Percentiles rank a stretch among this genome's conserved stretches.
These are phyloP conservation scores for Entonaema liquescens DNA, from an alignment of 495 filamentous ascomycete genomes.

Conservation along the genomic window DNA sequence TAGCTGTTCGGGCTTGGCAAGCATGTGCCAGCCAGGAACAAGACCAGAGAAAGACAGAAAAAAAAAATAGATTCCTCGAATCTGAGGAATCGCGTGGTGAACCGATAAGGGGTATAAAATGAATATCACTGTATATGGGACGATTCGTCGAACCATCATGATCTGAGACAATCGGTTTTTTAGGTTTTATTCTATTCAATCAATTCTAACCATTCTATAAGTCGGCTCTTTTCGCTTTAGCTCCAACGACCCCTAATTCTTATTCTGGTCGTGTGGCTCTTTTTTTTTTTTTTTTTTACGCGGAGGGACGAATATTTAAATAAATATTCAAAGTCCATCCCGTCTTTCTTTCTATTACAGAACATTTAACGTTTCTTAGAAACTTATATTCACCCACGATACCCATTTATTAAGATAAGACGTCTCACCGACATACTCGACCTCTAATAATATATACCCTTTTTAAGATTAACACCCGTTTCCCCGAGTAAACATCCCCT, in stretches of 20 bases:
- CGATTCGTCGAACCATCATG: constrained; percentile 44
- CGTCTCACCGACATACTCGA: neutral
- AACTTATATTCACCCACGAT: neutral
- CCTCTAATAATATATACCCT: neutral
- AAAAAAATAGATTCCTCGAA: constrained; percentile 12
- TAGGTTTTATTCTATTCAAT: neutral
- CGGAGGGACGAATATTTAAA: neutral
- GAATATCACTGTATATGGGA: constrained; percentile 36
- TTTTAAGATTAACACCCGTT: constrained; percentile 20
- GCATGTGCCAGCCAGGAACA: constrained; percentile 30
- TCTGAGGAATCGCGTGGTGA: neutral
- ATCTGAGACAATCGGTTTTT: constrained; percentile 32
- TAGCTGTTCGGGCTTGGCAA: constrained; percentile 27
- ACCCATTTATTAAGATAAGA: neutral
- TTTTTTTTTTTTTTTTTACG: neutral
- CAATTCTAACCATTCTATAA: neutral
- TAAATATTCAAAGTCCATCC: constrained; percentile 21
- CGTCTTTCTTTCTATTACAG: neutral
- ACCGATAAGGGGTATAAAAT: constrained; percentile 37
- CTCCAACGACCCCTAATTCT: constrained; percentile 14
- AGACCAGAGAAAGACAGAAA: neutral
- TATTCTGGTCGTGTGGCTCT: neutral
- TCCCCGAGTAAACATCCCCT: constrained; percentile 4
- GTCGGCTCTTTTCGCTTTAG: constrained; percentile 16
- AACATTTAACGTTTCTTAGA: neutral